Base-by-base conservation (phyloP, 2,329 filamentous ascomycete genomes). In the Trichoderma sp. region DNA sequence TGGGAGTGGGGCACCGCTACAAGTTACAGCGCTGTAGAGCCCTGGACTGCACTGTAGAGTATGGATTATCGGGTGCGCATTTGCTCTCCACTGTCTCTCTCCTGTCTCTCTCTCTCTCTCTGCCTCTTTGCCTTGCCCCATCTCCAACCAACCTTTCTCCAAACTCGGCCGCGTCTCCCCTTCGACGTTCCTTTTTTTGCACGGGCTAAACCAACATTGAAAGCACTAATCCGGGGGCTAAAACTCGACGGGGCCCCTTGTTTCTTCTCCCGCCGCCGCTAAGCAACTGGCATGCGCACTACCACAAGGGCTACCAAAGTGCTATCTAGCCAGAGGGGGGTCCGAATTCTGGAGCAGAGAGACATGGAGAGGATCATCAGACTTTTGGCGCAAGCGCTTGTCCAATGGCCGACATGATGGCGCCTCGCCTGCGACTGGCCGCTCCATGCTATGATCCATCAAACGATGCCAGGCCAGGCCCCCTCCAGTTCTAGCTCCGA, bases 271-370 rank as follows among this genome's bases (percentile, higher is more conserved):
- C 65, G 65, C 65, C 23, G 50, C 64, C 64, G 23, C 50, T 8
- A 67, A 67, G 50, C 64, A 67, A 67, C 23, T 58, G 50, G 50
- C 64, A 58, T 30, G 23, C 50, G 53, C 53, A 39, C 36, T 39
- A 39, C 36, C 36, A 39, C 15, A 39, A 39, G 36, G 36, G 36
- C 36, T 39, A 39, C 36, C 36, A 39, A 39, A 39, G 36, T 39
- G 36, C 36, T 39, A 39, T 17, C 36, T 17, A 5, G 6, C 36
- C 6, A 17, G 36, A 17, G 36, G 36, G 36, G 36, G 36, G 36
- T 39, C 36, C 36, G 3, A 39, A 39, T 39, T 39, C 36, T 39
- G 36, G 36, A 17, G 36, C 36, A 39, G 36, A 39, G 36, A 39
- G 36, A 39, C 36, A 39, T 58, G 36, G 39, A 32, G 15, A 20